Conservation (phyloP, 2,329 filamentous ascomycete species). For the Trichophyton equinum region DNA sequence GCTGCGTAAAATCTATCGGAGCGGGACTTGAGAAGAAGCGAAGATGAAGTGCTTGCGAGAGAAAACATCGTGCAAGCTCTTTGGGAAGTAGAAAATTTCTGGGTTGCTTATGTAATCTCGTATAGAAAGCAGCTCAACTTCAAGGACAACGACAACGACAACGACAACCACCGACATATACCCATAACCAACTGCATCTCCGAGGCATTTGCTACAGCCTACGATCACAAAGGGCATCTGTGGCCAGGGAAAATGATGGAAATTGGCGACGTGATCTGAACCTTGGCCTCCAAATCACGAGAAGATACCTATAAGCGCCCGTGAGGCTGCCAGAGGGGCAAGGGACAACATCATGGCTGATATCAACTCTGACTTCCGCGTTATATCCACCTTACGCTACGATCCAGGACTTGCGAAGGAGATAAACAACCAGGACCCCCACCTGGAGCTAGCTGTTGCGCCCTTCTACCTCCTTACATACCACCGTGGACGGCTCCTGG, state of each 20-base stretch:
- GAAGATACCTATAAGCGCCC: not conserved
- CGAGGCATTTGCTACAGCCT: no score
- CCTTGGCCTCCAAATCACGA: not conserved
- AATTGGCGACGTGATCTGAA: not conserved
- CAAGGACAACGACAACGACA: not conserved
- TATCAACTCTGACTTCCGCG: constrained; percentile 36
- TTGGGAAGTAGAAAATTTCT: not conserved
- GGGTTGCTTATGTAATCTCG: not conserved
- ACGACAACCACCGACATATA: not conserved
- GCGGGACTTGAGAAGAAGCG: not conserved
- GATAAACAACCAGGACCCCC: constrained; percentile 18
- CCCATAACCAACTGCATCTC: not conserved
- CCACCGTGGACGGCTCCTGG: constrained; percentile 67
- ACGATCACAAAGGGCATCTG: not conserved
- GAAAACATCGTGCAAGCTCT: not conserved
- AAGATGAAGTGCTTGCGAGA: not conserved
- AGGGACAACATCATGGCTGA: not conserved
- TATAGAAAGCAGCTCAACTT: not conserved
- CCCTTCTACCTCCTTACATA: constrained; percentile 68
- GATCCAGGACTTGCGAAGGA: constrained; percentile 44
- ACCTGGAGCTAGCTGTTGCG: constrained; percentile 35
- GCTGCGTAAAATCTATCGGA: not conserved
- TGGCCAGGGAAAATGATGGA: not conserved
- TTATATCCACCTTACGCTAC: constrained; percentile 62
- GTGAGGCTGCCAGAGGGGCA: not conserved